Percentiles rank a stretch among this genome's conserved stretches.
Evolutionary conservation across 345 rosid species (phyloP).

Genomic region (Acer negundo): DNA sequence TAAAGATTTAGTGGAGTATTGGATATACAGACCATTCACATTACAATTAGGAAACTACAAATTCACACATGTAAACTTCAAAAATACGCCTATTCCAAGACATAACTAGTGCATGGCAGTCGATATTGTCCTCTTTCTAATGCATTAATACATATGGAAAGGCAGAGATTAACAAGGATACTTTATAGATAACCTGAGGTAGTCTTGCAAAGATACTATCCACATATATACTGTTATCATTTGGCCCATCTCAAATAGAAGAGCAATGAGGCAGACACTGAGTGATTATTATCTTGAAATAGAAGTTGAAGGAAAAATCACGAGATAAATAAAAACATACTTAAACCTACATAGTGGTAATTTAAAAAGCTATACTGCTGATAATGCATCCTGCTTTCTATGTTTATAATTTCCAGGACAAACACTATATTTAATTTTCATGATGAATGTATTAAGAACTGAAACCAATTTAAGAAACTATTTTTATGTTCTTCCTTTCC

Average conservation of each 20-base stretch:
- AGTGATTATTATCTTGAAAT: not conserved
- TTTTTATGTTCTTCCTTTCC: not conserved
- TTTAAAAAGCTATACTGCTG: not conserved
- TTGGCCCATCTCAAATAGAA: not conserved
- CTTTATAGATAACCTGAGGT: not conserved
- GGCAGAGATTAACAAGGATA: not conserved
- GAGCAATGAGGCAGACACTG: not conserved
- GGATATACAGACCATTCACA: not conserved
- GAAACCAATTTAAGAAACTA: not conserved
- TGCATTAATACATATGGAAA: not conserved
- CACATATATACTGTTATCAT: not conserved
- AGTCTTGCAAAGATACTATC: not conserved
- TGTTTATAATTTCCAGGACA: not conserved
- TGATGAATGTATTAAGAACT: not conserved
- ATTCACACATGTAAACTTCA: not conserved
- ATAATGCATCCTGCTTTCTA: not conserved
- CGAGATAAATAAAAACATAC: not conserved
- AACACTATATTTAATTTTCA: not conserved
- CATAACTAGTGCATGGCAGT: not conserved
- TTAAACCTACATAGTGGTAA: not conserved
- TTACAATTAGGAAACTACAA: not conserved
- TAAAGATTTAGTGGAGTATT: not conserved
- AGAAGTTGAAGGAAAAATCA: not conserved
- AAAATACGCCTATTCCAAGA: not conserved
- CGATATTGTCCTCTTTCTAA: not conserved